Conservation (phyloP, 352 stramenopile genomes). For the Globisporangium recalcitrans region DNA sequence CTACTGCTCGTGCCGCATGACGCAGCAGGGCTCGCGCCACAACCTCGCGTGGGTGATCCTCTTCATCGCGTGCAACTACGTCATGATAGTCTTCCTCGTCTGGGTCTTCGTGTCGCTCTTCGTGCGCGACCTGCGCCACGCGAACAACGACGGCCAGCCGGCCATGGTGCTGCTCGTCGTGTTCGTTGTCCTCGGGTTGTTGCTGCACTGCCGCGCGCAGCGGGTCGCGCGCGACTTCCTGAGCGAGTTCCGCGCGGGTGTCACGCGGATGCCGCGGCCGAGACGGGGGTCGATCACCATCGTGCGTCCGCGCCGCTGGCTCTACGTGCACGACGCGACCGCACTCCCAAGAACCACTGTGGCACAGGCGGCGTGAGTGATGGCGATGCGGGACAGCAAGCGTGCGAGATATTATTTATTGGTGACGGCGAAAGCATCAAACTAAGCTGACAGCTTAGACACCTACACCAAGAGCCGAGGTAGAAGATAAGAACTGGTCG, state of each 20-base stretch:
- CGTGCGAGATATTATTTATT: background rate
- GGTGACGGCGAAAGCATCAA: background rate
- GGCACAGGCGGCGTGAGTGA: background rate
- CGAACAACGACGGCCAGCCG: slow-evolving; percentile 10
- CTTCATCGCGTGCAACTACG: slow-evolving; percentile 33
- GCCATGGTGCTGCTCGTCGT: slow-evolving; percentile 23
- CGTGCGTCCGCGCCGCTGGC: slow-evolving; percentile 2
- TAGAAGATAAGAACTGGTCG: background rate
- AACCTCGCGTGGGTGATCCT: slow-evolving; percentile 25
- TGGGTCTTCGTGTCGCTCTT: slow-evolving; percentile 24
- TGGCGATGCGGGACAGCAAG: background rate
- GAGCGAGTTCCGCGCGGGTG: slow-evolving; percentile 20
- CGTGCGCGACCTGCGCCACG: slow-evolving; percentile 19
- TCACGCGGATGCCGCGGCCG: slow-evolving; percentile 4
- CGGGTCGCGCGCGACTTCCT: slow-evolving; percentile 26
- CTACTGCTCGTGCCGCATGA: slow-evolving; percentile 25
- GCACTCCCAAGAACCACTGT: background rate
- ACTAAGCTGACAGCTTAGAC: background rate
- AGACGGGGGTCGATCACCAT: background rate
- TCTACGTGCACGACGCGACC: background rate
- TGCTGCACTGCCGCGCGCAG: slow-evolving; percentile 28
- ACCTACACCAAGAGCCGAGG: background rate
- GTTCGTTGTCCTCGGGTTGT: slow-evolving; percentile 14
- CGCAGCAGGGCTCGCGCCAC: slow-evolving; percentile 18
- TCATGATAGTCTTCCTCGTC: slow-evolving; percentile 22